Evolutionary conservation across 1,284 basidiomycete genomes (phyloP).

Genomic region (Trametes hirsuta): DNA sequence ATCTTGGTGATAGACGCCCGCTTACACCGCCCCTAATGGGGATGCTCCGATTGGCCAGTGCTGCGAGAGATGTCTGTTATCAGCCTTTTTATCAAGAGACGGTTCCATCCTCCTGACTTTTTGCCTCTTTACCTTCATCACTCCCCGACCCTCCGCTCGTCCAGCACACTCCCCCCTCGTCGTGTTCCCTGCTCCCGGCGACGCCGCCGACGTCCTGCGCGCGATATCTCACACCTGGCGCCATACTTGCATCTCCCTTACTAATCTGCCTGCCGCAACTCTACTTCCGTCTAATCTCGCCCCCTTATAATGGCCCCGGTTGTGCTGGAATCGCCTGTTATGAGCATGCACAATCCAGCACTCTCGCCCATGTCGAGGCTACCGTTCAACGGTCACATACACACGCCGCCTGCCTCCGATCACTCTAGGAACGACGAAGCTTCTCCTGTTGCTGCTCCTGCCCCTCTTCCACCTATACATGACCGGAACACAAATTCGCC

Average conservation of each 20-base stretch:
- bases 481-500: slow-evolving; percentile 27
- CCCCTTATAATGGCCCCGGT: slow-evolving; percentile 34
- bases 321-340: slow-evolving; percentile 34
- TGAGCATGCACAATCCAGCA: slow-evolving; percentile 35
- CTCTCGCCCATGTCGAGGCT: slow-evolving; percentile 33
- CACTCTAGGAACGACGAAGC: slow-evolving; percentile 35
- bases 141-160: slow-evolving; percentile 17
- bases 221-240: neutral
- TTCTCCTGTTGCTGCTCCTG: slow-evolving; percentile 30
- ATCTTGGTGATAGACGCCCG: slow-evolving; percentile 25
- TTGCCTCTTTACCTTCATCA: slow-evolving; percentile 28
- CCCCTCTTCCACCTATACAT: slow-evolving; percentile 30
- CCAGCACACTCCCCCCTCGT: slow-evolving; percentile 13
- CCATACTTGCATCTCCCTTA: slow-evolving; percentile 10
- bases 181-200: slow-evolving; percentile 8
- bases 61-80: slow-evolving; percentile 21
- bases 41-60: slow-evolving; percentile 21
- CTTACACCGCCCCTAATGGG: slow-evolving; percentile 17
- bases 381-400: slow-evolving; percentile 36
- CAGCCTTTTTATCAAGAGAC: slow-evolving; percentile 28
- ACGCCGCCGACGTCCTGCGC: slow-evolving; percentile 6
- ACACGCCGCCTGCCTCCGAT: slow-evolving; percentile 37
- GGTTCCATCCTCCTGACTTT: slow-evolving; percentile 25
- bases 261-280: slow-evolving; percentile 20
- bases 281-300: slow-evolving; percentile 23